Evolutionary conservation across 2,329 filamentous ascomycete species (phyloP).

Genomic region (Emericellopsis cladophorae): DNA sequence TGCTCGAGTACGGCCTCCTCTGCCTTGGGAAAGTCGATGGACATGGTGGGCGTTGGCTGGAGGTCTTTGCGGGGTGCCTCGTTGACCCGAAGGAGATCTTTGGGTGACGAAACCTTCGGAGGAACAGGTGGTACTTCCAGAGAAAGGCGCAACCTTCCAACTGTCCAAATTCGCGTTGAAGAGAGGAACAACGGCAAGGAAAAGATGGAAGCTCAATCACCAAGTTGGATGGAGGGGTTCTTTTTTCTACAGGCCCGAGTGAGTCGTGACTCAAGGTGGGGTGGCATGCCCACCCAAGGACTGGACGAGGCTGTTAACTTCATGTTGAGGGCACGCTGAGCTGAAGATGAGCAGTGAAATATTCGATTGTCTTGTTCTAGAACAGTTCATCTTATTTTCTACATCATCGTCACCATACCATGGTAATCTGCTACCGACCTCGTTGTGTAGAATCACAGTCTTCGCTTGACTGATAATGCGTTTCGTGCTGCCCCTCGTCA

Average conservation of each 20-base stretch:
- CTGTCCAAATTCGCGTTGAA: neutral
- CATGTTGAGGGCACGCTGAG: too few relatives aligned
- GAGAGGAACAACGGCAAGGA: too few relatives aligned
- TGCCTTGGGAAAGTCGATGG: constrained; percentile 85
- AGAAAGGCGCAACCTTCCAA: neutral
- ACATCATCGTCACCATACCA: too few relatives aligned
- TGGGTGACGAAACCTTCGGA: too few relatives aligned
- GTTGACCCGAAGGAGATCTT: neutral
- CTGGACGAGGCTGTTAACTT: neutral
- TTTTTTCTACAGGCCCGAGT: neutral
- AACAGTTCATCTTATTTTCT: too few relatives aligned
- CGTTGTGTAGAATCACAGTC: too few relatives aligned
- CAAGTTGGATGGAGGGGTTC: constrained; percentile 1
- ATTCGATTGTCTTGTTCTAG: too few relatives aligned
- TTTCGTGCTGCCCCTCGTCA: neutral
- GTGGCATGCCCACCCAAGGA: neutral
- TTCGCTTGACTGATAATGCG: too few relatives aligned
- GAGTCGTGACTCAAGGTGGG: neutral
- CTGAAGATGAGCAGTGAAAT: too few relatives aligned
- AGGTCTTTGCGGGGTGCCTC: neutral
- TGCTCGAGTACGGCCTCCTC: constrained; percentile 73
- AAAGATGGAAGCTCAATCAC: neutral
- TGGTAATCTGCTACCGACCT: too few relatives aligned
- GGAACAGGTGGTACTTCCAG: neutral
- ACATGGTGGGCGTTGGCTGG: constrained; percentile 35